Evolutionary conservation across 2,329 filamentous ascomycete species (phyloP), one percentile per base, ranked within the genome.

Genomic region (Metarhizium rileyi): DNA sequence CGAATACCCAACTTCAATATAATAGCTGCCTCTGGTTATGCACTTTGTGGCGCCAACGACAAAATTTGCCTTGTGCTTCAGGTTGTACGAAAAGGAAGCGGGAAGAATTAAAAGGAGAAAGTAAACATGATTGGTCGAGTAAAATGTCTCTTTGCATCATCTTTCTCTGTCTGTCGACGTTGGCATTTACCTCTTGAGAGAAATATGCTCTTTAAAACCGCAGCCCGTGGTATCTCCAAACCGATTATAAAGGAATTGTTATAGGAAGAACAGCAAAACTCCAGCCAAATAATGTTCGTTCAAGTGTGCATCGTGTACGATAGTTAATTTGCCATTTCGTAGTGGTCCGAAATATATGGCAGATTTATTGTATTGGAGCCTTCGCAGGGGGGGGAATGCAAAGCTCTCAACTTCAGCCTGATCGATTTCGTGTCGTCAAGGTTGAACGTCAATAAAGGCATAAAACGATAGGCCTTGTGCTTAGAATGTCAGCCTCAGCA

Each of bases 401-500:
- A 1, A 16, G 22, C 20, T 6, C 12, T 25, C 20, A 23, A 16
- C 38, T 42, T 9, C 6, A n/a, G 38, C 22, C 38, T 9, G 38
- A 8, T 42, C n/a, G 20, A 23, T 23, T 7, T 42, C 22, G n/a
- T 42, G 10, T 42, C 4, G 20, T 14, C 20, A 14, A 20, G 16
- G 4, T 3, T 2, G 10, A 12, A 25, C 5, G 12, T 14, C 12
- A 9, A 9, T 25, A 23, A 14, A 25, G 22, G 22, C 10, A 23
- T 30, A 20, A 8, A n/a, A 10, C n/a, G 26, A 5, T 10, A 30
- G 25, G n/a, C n/a, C n/a, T n/a, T 23, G 2, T 20, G 8, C 22
- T 52, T 48, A 56, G 36, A 53, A 59, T 27, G 46, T 43, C 28
- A 59, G 55, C 26, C 55, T 50, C n/a, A 59, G 45, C 20, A 56